A percentile compares a stretch with the other conserved stretches of the same genome.
phyloP scores from a whole-genome alignment of 2,329 filamentous ascomycete genomes.

The Teratosphaeria pseudoeucalypti region DNA sequence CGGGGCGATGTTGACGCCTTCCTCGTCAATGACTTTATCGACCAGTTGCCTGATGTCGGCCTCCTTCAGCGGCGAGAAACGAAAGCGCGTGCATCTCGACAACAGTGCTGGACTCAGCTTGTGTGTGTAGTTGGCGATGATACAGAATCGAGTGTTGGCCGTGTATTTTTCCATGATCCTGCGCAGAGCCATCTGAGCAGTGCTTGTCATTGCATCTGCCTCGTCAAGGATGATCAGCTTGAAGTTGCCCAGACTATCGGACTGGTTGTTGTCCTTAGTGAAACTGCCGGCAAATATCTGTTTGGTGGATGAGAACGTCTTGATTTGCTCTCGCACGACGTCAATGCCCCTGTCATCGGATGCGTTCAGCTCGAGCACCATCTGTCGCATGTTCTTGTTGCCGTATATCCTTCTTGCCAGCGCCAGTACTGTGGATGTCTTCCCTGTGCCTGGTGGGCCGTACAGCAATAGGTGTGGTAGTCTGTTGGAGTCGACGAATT shows the following conservation, averaged over 20 bases:
- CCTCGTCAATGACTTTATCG: conserved; percentile 80
- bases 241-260: conserved; percentile 55
- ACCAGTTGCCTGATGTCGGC: conserved; percentile 74
- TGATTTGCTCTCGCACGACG: conserved; percentile 96
- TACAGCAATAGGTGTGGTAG: conserved; percentile 94
- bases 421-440: conserved; percentile 92
- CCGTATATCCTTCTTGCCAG: conserved; percentile 91
- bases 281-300: conserved; percentile 66
- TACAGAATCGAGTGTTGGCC: conserved; percentile 91
- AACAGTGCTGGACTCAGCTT: conserved; percentile 89
- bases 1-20: conserved; percentile 69
- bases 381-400: conserved; percentile 83
- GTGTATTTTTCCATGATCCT: conserved; percentile 99
- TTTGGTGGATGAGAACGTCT: conserved; percentile 95
- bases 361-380: conserved; percentile 96
- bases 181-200: conserved; percentile 91
- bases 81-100: conserved; percentile 86
- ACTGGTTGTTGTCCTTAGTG: conserved; percentile 17
- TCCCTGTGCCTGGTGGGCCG: conserved; percentile 90
- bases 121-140: conserved; percentile 98
- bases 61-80: conserved; percentile 89
- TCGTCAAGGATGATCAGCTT: conserved; percentile 98
- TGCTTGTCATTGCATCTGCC: conserved; percentile 99
- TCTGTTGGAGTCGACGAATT: conserved; percentile 88
- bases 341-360: conserved; percentile 97